These are phyloP conservation scores for Colletotrichum orbiculare DNA, from an alignment of 2,329 filamentous ascomycete genomes.

Conservation along the genomic window DNA sequence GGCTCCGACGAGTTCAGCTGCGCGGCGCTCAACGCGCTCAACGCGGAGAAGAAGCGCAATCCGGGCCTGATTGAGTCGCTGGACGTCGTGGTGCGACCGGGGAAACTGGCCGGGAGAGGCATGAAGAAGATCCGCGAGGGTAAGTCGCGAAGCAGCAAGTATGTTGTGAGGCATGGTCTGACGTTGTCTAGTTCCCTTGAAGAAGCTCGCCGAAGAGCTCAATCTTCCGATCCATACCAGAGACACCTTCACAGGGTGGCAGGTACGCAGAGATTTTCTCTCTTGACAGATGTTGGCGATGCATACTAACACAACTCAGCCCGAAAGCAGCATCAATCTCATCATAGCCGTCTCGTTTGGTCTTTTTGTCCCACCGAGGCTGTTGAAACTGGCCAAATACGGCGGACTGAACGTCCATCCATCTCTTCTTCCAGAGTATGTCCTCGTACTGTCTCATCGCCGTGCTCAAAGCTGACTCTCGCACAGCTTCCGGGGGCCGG, in stretches of 20 bases:
- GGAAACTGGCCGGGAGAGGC: slow-evolving; percentile 82
- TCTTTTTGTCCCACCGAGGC: slow-evolving; percentile 82
- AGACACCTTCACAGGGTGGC: slow-evolving; percentile 86
- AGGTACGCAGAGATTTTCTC: slow-evolving; percentile 54
- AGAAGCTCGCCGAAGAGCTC: slow-evolving; percentile 71
- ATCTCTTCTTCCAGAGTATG: slow-evolving; percentile 85
- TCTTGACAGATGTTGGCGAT: neutral
- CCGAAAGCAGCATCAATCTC: slow-evolving; percentile 75
- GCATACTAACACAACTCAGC: slow-evolving; percentile 48
- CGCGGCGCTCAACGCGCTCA: slow-evolving; percentile 76
- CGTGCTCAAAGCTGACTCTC: slow-evolving; percentile 15
- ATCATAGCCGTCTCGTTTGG: slow-evolving; percentile 96
- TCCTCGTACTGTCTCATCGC: slow-evolving; percentile 5
- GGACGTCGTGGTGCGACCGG: slow-evolving; percentile 85
- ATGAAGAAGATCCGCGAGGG: slow-evolving; percentile 75
- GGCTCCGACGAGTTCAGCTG: slow-evolving; percentile 94
- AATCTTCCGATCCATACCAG: slow-evolving; percentile 77
- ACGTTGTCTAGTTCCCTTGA: slow-evolving; percentile 74
- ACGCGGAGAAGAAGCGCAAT: slow-evolving; percentile 65
- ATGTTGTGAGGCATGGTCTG: neutral
- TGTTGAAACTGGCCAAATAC: slow-evolving; percentile 77
- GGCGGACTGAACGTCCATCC: slow-evolving; percentile 95
- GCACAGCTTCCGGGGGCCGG: slow-evolving; percentile 80
- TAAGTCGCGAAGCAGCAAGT: slow-evolving; percentile 47
- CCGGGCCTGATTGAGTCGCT: slow-evolving; percentile 75